phyloP scores from a whole-genome alignment of 257 asterid genomes.

The Rhazya stricta region DNA sequence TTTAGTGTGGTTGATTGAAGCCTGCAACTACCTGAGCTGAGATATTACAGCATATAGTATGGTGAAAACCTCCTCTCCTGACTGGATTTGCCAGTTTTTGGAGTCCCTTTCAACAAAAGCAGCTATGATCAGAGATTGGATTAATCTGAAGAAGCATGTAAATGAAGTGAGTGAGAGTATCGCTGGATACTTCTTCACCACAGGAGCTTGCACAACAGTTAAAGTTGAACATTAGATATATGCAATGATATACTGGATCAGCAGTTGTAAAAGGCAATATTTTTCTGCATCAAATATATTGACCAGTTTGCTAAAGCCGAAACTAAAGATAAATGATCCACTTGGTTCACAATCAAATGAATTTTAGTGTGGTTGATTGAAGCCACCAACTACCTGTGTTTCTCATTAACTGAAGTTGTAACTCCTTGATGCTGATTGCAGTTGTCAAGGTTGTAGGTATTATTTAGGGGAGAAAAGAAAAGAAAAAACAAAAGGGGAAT shows the following conservation, averaged over 20 bases:
- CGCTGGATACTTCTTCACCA: conserved; percentile 81
- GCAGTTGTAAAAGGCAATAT: too few relatives aligned
- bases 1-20: not conserved
- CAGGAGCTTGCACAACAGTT: conserved; percentile 58
- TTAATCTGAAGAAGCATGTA: conserved; percentile 73
- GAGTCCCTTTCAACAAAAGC: conserved; percentile 71
- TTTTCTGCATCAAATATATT: not conserved
- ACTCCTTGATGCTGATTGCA: not conserved
- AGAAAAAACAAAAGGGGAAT: not conserved
- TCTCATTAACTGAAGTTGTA: not conserved
- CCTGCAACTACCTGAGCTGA: not conserved
- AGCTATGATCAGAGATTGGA: conserved; percentile 72
- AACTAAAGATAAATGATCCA: not conserved
- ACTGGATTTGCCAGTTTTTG: conserved; percentile 59
- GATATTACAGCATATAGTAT: conserved; percentile 69
- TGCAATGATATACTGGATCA: not conserved
- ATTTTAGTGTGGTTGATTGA: not conserved
- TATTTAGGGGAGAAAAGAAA: not conserved
- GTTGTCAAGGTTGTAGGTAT: not conserved
- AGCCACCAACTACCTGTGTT: not conserved
- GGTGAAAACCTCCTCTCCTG: conserved; percentile 60
- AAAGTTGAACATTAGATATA: not conserved
- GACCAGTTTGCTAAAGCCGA: not conserved
- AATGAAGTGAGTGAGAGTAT: conserved; percentile 80
- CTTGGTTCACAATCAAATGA: not conserved